phyloP scores from a whole-genome alignment of 495 filamentous ascomycete species.

The Neurospora pannonica region DNA sequence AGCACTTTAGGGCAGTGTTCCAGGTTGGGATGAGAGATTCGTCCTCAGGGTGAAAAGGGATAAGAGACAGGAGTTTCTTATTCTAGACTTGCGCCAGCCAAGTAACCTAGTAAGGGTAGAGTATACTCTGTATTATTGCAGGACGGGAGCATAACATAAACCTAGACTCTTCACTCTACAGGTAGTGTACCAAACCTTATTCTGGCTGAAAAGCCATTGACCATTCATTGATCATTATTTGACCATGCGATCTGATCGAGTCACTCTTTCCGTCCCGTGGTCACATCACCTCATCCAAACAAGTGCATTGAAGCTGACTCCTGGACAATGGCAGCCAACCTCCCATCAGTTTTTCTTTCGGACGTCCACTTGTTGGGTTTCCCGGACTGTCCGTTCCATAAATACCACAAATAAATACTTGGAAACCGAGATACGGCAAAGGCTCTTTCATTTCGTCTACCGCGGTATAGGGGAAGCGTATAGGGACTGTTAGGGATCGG shows the following conservation, averaged over 20 bases:
- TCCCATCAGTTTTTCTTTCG: not conserved
- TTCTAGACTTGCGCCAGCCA: not conserved
- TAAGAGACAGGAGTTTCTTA: not conserved
- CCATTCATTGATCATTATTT: not conserved
- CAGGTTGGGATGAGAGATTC: not conserved
- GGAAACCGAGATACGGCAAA: not conserved
- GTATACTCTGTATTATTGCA: not conserved
- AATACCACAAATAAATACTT: not conserved
- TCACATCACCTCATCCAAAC: not conserved
- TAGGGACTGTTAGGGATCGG: not conserved
- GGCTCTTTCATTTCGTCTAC: not conserved
- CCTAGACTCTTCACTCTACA: not conserved
- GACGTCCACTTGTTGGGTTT: not conserved
- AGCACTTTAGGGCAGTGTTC: not conserved
- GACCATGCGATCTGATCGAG: not conserved
- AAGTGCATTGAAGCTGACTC: not conserved
- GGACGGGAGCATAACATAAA: not conserved
- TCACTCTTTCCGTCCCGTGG: not conserved
- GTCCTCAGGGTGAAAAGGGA: not conserved
- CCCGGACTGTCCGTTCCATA: not conserved
- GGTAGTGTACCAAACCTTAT: not conserved
- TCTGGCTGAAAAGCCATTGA: not conserved
- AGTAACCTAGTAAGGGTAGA: not conserved
- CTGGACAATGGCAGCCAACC: not conserved
- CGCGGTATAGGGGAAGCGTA: not conserved